Conservation (phyloP, 202 grass and related monocot species). For the Schoenoplectus tabernaemontani region DNA sequence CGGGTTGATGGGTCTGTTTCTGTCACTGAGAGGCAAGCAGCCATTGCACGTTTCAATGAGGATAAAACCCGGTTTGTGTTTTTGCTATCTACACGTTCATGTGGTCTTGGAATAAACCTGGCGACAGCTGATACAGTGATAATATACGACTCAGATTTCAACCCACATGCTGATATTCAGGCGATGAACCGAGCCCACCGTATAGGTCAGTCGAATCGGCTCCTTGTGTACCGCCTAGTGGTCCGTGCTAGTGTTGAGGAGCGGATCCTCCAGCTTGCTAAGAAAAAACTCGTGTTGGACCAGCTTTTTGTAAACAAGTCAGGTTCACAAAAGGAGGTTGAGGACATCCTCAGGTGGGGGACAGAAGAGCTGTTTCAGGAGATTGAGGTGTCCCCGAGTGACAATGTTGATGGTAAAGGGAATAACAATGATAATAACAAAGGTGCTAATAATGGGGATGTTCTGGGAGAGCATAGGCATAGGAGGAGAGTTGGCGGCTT, state of each 20-base stretch:
- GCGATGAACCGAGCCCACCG: conserved; percentile 98
- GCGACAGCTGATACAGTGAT: conserved; percentile 96
- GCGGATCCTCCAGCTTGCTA: conserved; percentile 95
- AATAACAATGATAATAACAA: conserved; percentile 61
- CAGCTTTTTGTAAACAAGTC: conserved; percentile 99
- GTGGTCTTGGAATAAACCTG: conserved; percentile 97
- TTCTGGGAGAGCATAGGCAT: conserved; percentile 71
- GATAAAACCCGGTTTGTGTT: conserved; percentile 94
- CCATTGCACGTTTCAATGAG: conserved; percentile 88
- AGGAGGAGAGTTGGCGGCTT: conserved; percentile 77
- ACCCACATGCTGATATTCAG: conserved; percentile 98
- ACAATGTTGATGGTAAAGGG: conserved; percentile 47
- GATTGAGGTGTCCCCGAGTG: conserved; percentile 33
- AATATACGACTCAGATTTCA: conserved; percentile 99
- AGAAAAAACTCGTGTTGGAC: conserved; percentile 99
- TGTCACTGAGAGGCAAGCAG: conserved; percentile 76
- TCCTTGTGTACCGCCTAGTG: conserved; percentile 97
- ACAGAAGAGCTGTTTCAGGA: conserved; percentile 96
- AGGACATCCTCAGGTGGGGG: conserved; percentile 98
- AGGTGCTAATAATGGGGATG: conserved; percentile 33
- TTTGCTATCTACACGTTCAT: conserved; percentile 86
- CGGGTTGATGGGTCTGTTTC: conserved; percentile 87
- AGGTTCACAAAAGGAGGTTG: conserved; percentile 92
- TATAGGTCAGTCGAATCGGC: conserved; percentile 93
- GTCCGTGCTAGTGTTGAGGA: conserved; percentile 97